Evolutionary conservation across 106 monocot species (phyloP), one percentile per base, ranked within the genome.

Genomic region (Dioscorea zingiberensis): DNA sequence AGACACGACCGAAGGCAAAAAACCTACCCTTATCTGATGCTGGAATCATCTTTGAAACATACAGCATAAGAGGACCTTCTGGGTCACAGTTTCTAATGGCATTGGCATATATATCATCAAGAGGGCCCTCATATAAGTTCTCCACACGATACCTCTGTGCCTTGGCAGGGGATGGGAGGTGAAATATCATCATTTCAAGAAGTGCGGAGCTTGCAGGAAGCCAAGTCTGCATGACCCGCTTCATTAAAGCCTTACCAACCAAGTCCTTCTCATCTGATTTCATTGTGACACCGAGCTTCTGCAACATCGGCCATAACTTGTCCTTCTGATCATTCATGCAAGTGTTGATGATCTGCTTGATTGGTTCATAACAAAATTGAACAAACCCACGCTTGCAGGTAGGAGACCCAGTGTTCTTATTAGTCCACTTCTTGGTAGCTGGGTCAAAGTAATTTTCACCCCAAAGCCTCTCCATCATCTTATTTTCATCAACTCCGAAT

Each of bases 1-100:
- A 75, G 14, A 75, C 75, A 15, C 75, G 60, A 22, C 75, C 75
- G 44, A 75, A 75, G 7, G 75, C 75, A 68, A 60, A 75, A 30
- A 75, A 75, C 51, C 75, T 48, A 18, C 75, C 75, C 27, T 75
- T 75, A 59, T 75, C 75, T 62, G 74, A 74, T 47, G 74, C 74
- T 11, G 73, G 66, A 74, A 74, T 74, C 73, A 74, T 74, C 27
- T 74, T 74, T 7, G 67, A 74, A 29, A 74, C 74, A 59, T 74
- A 74, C 27, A 74, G 32, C 74, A 74, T 74, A 8, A 74, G 74
- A 66, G 74, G 74, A 7, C 74, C 74, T 53, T 68, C 66, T 30
- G 74, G 74, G 53, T 74, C 74, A 60, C 74, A 74, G 56, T 74
- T 74, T 51, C 67, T 74, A 27, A 74, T 74, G 18, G 74, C 67